Evolutionary conservation across 2,329 filamentous ascomycete species (phyloP).

Genomic region (Thermomyces lanuginosus): DNA sequence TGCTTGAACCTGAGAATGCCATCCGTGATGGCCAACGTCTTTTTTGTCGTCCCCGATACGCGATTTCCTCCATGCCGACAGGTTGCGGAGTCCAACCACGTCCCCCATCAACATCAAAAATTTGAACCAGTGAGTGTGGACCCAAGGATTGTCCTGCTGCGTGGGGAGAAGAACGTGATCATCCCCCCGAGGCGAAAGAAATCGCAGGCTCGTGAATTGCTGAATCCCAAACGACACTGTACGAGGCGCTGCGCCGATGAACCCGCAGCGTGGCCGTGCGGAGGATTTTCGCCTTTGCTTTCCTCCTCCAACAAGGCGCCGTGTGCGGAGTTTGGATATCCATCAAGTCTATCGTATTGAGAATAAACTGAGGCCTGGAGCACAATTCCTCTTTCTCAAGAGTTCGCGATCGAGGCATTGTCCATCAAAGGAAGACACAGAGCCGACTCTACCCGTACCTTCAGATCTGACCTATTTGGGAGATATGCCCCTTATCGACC

Average conservation of each 20-base stretch:
- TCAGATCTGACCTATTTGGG: conserved; percentile 22
- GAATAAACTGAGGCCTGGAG: conserved; percentile 23
- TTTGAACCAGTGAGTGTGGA: conserved; percentile 23
- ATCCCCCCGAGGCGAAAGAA: conserved; percentile 30
- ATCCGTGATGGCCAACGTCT: conserved; percentile 4
- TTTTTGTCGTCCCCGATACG: no score
- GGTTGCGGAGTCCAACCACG: no score
- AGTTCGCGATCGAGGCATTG: neutral
- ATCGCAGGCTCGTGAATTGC: conserved; percentile 28
- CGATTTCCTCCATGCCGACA: no score
- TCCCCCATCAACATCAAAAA: conserved; percentile 10
- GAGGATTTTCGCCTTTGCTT: no score
- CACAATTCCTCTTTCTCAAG: conserved; percentile 26
- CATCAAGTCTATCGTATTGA: conserved; percentile 28
- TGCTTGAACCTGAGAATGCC: neutral
- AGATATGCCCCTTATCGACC: conserved; percentile 22
- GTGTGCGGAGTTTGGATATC: conserved; percentile 25
- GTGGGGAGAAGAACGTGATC: conserved; percentile 25
- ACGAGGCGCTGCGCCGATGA: conserved; percentile 11
- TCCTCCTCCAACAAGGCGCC: conserved; percentile 22
- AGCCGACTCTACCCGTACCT: conserved; percentile 13
- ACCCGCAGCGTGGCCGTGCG: conserved; percentile 5
- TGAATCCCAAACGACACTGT: conserved; percentile 27
- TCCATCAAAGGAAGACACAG: neutral
- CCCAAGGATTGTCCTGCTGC: conserved; percentile 26